These are phyloP conservation scores for Thalassiosira livingstoniorum DNA, from an alignment of 352 stramenopile species.

Conservation along the genomic window DNA sequence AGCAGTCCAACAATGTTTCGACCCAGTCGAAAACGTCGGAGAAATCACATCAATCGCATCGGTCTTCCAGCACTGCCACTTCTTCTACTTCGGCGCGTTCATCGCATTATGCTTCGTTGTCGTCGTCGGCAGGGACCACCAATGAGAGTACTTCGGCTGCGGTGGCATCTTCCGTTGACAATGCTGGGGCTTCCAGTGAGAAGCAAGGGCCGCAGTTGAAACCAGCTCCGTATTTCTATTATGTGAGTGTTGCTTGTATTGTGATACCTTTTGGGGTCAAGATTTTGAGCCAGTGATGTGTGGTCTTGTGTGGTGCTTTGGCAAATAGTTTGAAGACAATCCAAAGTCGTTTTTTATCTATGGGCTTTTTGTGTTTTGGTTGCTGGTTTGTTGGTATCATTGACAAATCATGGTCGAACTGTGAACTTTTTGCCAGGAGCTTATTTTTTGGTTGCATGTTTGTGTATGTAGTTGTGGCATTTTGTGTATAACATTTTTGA, in stretches of 20 bases:
- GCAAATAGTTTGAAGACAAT: background rate
- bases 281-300: background rate
- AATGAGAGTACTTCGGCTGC: no score
- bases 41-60: no score
- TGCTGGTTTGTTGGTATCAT: background rate
- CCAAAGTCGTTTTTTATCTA: background rate
- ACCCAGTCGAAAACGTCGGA: no score
- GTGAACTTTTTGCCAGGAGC: background rate
- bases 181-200: no score
- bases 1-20: no score
- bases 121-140: no score
- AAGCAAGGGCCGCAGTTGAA: no score
- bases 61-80: no score
- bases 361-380: background rate
- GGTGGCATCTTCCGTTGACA: no score
- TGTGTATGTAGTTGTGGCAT: background rate
- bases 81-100: no score
- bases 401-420: background rate
- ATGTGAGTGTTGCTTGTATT: conserved; percentile 4
- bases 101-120: no score
- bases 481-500: background rate
- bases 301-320: background rate
- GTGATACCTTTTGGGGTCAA: no score
- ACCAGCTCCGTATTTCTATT: conserved; percentile 1
- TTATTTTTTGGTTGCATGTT: background rate